phyloP scores from a whole-genome alignment of 2,329 filamentous ascomycete genomes.

The Sordariomycetes sp. region DNA sequence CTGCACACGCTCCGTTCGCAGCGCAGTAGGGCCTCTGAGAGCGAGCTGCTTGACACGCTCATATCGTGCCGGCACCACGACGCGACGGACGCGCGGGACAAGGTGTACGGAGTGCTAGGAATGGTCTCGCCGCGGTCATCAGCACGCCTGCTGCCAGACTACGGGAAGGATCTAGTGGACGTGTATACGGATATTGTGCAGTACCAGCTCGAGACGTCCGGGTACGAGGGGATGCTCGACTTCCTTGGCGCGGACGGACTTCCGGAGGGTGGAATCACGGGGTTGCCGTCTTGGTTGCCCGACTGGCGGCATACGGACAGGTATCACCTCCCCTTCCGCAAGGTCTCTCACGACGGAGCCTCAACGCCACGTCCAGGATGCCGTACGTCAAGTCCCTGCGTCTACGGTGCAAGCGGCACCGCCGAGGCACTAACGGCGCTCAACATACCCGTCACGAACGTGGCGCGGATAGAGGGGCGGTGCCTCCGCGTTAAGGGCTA shows the following conservation, averaged over 20 bases:
- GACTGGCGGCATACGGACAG: slow-evolving; percentile 8
- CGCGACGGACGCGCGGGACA: slow-evolving; percentile 12
- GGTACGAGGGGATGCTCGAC: slow-evolving; percentile 8
- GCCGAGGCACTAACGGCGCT: slow-evolving; percentile 4
- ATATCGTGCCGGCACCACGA: slow-evolving; percentile 8
- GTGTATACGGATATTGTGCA: slow-evolving; percentile 12
- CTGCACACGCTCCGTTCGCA: slow-evolving; percentile 6
- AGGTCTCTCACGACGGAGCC: slow-evolving; percentile 7
- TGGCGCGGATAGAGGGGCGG: slow-evolving; percentile 6
- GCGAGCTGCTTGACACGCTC: slow-evolving; percentile 6
- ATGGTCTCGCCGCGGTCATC: slow-evolving; percentile 6
- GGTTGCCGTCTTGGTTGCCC: slow-evolving; percentile 9
- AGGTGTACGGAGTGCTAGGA: slow-evolving; percentile 13
- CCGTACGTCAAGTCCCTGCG: not conserved
- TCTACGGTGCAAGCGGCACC: slow-evolving; percentile 8
- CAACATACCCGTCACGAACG: slow-evolving; percentile 4
- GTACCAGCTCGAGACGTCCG: slow-evolving; percentile 7
- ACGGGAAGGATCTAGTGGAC: slow-evolving; percentile 10
- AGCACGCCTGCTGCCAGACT: slow-evolving; percentile 7
- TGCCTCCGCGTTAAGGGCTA: slow-evolving; percentile 8
- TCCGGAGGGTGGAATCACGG: slow-evolving; percentile 10
- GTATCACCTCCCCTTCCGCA: slow-evolving; percentile 8
- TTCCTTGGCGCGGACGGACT: slow-evolving; percentile 9
- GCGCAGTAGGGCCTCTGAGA: slow-evolving; percentile 2
- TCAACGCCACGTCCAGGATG: slow-evolving; percentile 3